Conservation (phyloP, 2,329 filamentous ascomycete genomes). For the Colletotrichum melonis region DNA sequence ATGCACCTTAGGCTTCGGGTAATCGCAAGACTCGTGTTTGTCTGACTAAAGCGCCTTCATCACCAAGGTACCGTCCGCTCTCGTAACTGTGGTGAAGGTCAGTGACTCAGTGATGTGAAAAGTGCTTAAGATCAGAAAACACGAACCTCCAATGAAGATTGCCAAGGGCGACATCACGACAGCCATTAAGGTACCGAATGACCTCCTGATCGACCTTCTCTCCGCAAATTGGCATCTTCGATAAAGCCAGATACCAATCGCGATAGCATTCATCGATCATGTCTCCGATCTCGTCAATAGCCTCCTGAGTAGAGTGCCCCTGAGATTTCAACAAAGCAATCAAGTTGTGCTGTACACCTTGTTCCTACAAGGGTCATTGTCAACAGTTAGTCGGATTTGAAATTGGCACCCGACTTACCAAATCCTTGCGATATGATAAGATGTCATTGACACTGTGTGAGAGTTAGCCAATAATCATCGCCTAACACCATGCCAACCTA, state of each 20-base stretch:
- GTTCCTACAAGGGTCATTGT: background rate
- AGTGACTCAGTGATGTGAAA: background rate
- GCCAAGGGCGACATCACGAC: background rate
- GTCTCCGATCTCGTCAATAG: constrained; percentile 11
- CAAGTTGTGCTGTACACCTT: background rate
- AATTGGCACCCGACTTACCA: background rate
- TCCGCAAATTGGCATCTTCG: constrained; percentile 11
- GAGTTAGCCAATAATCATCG: background rate
- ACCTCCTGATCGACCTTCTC: background rate
- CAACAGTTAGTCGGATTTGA: background rate
- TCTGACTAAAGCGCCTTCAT: background rate
- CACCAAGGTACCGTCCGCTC: background rate
- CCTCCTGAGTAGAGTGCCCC: background rate
- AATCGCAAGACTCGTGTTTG: background rate
- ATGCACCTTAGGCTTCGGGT: background rate
- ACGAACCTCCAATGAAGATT: background rate
- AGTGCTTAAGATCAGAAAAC: background rate
- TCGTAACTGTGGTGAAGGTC: background rate
- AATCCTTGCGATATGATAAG: background rate
- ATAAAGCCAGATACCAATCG: constrained; percentile 3
- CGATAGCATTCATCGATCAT: constrained; percentile 16
- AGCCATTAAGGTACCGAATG: background rate
- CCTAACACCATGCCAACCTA: background rate
- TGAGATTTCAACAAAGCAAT: background rate
- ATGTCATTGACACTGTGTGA: background rate